phyloP scores from a whole-genome alignment of 164 flowering plant genomes.

The Piper longum region DNA sequence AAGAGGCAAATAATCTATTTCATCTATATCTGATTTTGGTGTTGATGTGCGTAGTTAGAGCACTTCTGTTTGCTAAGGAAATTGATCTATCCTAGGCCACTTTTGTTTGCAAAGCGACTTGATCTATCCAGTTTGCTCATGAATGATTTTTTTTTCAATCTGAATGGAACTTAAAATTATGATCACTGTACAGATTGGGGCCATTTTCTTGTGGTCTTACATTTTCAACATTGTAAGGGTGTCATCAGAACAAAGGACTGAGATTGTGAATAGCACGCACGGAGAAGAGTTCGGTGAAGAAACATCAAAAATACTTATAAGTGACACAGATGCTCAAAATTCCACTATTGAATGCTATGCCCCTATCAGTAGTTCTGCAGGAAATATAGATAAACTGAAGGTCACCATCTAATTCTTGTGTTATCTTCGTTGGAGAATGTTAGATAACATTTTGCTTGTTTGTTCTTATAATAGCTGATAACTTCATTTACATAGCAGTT shows the following conservation, averaged over 20 bases:
- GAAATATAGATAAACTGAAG: constrained; percentile 1
- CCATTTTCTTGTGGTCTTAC: constrained; percentile 59
- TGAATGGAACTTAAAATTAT: no score
- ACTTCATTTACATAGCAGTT: no score
- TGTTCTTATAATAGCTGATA: no score
- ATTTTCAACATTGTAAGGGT: constrained; percentile 48
- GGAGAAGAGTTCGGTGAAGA: constrained; percentile 9
- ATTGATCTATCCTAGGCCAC: no score
- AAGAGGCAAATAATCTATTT: no score
- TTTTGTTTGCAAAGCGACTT: no score
- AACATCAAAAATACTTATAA: constrained; percentile 7
- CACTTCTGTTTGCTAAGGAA: no score
- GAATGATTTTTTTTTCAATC: no score
- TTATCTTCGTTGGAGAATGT: no score
- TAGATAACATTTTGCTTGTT: background rate
- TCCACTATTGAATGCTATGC: constrained; percentile 11
- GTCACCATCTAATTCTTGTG: background rate
- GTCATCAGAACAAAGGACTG: constrained; percentile 15
- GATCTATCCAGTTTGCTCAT: no score
- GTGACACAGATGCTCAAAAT: constrained; percentile 18
- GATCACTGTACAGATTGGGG: constrained; percentile 36
- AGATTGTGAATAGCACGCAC: constrained; percentile 9
- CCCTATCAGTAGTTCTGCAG: background rate
- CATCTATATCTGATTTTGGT: no score
- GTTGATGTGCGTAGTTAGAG: no score